Base-by-base conservation (phyloP, 371 early-diverging fungal genomes). In the Actinomucor elegans region DNA sequence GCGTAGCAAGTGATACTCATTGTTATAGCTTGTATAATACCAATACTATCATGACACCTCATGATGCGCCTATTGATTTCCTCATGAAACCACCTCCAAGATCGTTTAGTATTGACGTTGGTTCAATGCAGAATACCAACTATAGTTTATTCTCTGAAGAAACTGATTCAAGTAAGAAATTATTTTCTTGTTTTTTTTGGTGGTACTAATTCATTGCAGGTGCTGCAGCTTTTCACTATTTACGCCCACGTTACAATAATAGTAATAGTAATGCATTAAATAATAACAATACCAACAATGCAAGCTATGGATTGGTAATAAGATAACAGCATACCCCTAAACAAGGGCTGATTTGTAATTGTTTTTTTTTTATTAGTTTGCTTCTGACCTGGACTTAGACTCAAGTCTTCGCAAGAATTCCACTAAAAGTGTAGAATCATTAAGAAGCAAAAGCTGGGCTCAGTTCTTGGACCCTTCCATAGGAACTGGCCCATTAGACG, bases 381-480 rank as follows among this genome's bases (percentile, higher is more conserved):
- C 80, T 6, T 54, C 77, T 21, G 74, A 71, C 9, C 55, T 75
- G 49, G 77, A 72, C 43, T 57, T 77, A 23, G 61, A 75, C 26
- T 55, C 71, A 15, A 61, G 64, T 15, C 50, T 71, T 8, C 62
- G 68, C 38, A 60, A 49, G 14, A 55, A 24, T 17, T 53, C 66
- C 26, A 36, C 54, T 57, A 67, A 57, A 27, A 66, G 70, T 29
- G 69, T 76, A 9, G 73, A 76, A 32, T 60, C 73, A 3, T 40
- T 69, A n/a, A 62, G 77, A 20, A 69, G 67, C 45, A 70, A 75
- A 36, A 74, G 74, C 32, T 80, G 80, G 80, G 73, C 73, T 8
- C 80, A 76, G 31, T 77, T 64, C 42, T 38, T 71, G 26, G 72
- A 67, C 47, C 49, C 27, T 42, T 44, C 20, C 34, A 56, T 42